phyloP scores from a whole-genome alignment of 169 alveolate species.

The Cardiosporidium cionae region DNA sequence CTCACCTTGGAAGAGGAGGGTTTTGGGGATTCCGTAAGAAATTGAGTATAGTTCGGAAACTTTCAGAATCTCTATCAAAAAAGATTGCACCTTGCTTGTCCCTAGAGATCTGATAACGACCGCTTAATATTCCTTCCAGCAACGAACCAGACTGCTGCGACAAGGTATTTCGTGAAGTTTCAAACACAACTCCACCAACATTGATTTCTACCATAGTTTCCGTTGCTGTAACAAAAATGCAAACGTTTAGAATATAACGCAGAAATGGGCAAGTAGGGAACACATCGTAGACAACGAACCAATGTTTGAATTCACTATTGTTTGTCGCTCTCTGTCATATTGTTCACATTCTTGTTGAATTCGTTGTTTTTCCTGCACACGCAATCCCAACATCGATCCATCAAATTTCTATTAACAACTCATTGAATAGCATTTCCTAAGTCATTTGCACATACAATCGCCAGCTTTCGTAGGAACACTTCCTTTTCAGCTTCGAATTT shows the following conservation, averaged over 20 bases:
- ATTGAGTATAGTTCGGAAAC: slow-evolving; percentile 62
- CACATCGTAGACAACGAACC: too few species aligned
- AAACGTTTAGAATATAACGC: too few species aligned
- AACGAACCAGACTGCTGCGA: slow-evolving; percentile 60
- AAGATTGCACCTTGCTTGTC: slow-evolving; percentile 73
- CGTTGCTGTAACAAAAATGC: slow-evolving; percentile 42
- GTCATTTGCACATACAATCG: slow-evolving; percentile 7
- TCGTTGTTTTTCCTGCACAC: slow-evolving; percentile 22
- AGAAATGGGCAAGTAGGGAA: too few species aligned
- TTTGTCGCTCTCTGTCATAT: slow-evolving; percentile 41
- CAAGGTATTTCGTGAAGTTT: slow-evolving; percentile 69
- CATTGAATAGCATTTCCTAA: too few species aligned
- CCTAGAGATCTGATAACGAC: slow-evolving; percentile 61
- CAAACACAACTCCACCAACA: slow-evolving; percentile 75
- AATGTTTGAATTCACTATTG: slow-evolving; percentile 52
- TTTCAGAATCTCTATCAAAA: slow-evolving; percentile 71
- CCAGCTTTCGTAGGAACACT: neutral
- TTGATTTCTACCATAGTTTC: slow-evolving; percentile 73
- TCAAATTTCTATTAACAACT: too few species aligned
- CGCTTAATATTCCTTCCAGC: slow-evolving; percentile 59
- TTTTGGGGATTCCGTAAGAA: slow-evolving; percentile 45
- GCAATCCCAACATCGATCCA: too few species aligned
- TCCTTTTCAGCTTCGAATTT: slow-evolving; percentile 62
- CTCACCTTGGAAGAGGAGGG: slow-evolving; percentile 23
- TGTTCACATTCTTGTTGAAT: slow-evolving; percentile 16